Evolutionary conservation across 805 yeast species (phyloP), one percentile per base, ranked within the genome.

Genomic region (Candida easanensis): DNA sequence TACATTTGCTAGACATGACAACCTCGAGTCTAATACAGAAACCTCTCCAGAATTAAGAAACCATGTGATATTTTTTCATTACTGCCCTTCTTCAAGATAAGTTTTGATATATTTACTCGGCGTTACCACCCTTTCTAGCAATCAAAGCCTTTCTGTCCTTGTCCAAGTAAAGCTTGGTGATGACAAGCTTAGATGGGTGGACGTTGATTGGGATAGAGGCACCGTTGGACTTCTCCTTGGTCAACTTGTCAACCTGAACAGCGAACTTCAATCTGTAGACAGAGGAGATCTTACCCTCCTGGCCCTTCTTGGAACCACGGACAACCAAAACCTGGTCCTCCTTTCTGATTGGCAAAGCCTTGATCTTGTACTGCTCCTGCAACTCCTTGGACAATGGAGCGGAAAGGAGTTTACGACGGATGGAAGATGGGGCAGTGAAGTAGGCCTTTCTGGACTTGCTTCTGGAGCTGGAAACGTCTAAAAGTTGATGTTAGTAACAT

Each of bases 381-480:
- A 93, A 87, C 80, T 93, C 99, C 83, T 93, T 93, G 65, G 98
- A 91, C 70, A 93, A 83, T 68, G 98, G 97, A 72, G 99, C 98
- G 67, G 97, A 86, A 84, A 93, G 79, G 73, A 93, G 77, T 62
- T 74, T 77, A 79, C 98, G 88, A 79, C 97, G 88, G 69, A 78
- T 88, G 62, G 91, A 84, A 60, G 99, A 91, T 68, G 98, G 95
- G 63, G 99, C 95, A 67, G 79, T 79, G 91, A 93, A 93, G 85
- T 93, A 87, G 75, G 98, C 98, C 88, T 93, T 93, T 87, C 99
- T 90, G 74, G 97, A 81, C 85, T 93, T 93, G 76, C 95, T 86
- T 82, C 99, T 93, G 71, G 97, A 90, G 73, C 95, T 84, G 68
- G 99, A 89, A 75, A 93, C 98, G 96, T 93, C 97, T 86, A 54